Percentiles rank a stretch among this genome's conserved stretches.
Conservation (phyloP, 805 yeast genomes). For the Yarrowia deformans region DNA sequence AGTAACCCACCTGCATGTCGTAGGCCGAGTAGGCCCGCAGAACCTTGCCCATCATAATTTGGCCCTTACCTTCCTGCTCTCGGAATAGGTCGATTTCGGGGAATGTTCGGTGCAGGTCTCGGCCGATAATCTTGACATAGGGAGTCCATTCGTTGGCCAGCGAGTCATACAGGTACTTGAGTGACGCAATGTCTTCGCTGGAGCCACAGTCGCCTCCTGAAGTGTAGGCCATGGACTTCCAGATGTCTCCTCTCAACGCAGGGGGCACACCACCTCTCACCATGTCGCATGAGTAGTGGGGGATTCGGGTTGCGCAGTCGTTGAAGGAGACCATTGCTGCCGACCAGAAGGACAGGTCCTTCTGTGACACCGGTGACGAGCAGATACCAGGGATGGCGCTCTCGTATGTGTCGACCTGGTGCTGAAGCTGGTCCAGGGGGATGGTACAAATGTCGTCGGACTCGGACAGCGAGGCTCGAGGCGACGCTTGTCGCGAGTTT, state of each 20-base stretch:
- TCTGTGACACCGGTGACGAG: slow-evolving; percentile 5
- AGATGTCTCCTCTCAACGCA: slow-evolving; percentile 50
- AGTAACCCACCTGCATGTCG: slow-evolving; percentile 70
- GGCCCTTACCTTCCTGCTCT: slow-evolving; percentile 53
- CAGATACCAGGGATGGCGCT: slow-evolving; percentile 26
- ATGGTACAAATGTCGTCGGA: slow-evolving; percentile 23
- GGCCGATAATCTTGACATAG: slow-evolving; percentile 57
- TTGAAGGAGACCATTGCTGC: slow-evolving; percentile 50
- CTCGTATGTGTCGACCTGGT: slow-evolving; percentile 21
- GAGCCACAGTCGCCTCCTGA: slow-evolving; percentile 35
- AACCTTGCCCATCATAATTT: slow-evolving; percentile 59
- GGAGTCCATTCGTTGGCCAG: slow-evolving; percentile 55
- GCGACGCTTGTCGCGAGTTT: slow-evolving; percentile 20
- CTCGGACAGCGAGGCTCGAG: slow-evolving; percentile 19
- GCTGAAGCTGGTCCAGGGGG: slow-evolving; percentile 23
- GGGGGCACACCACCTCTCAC: slow-evolving; percentile 51
- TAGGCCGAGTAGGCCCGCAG: slow-evolving; percentile 69
- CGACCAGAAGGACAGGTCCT: slow-evolving; percentile 51
- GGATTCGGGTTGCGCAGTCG: slow-evolving; percentile 47
- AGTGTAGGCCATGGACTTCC: slow-evolving; percentile 48
- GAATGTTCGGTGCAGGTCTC: slow-evolving; percentile 68
- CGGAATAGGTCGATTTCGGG: slow-evolving; percentile 61
- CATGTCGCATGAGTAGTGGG: slow-evolving; percentile 48
- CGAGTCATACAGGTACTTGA: slow-evolving; percentile 50
- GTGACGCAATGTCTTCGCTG: slow-evolving; percentile 39